Evolutionary conservation across 345 rosid species (phyloP).

Genomic region (Jatropha curcas): DNA sequence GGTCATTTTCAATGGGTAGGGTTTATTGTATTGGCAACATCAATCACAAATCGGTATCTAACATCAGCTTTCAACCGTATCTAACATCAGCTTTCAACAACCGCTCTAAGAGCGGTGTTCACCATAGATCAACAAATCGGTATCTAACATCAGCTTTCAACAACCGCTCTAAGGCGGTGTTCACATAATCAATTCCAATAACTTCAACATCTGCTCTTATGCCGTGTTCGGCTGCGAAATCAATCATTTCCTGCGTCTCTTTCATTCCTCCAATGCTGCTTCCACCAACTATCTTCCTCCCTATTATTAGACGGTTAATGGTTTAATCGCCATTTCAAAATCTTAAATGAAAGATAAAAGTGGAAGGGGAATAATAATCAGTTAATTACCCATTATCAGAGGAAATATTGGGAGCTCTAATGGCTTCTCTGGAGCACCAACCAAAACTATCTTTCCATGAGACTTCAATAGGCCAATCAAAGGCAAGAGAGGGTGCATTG

Average conservation of each 20-base stretch:
- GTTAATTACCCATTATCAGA: constrained; percentile 35
- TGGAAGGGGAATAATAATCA: no score
- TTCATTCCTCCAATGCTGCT: constrained; percentile 56
- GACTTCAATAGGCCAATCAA: constrained; percentile 47
- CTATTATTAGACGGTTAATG: no score
- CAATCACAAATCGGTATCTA: constrained; percentile 60
- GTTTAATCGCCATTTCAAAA: no score
- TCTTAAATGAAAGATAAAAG: no score
- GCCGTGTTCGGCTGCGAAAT: constrained; percentile 52
- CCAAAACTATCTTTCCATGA: constrained; percentile 51
- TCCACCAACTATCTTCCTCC: constrained; percentile 46
- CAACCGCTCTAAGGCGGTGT: constrained; percentile 53
- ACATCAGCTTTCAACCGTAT: constrained; percentile 41
- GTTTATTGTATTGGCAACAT: constrained; percentile 43
- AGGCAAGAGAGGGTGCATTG: constrained; percentile 45
- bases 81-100: constrained; percentile 18
- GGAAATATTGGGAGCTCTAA: constrained; percentile 39
- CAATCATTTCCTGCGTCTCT: constrained; percentile 64
- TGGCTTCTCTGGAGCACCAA: constrained; percentile 53
- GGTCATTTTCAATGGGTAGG: not conserved
- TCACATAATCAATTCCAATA: constrained; percentile 54
- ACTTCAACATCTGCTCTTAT: constrained; percentile 56
- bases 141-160: constrained; percentile 51
- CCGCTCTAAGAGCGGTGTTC: constrained; percentile 27
- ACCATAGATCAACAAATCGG: no score